A percentile compares a stretch with the other conserved stretches of the same genome.
Conservation (phyloP, 139 green algal species). For the Chlorella sp. region DNA sequence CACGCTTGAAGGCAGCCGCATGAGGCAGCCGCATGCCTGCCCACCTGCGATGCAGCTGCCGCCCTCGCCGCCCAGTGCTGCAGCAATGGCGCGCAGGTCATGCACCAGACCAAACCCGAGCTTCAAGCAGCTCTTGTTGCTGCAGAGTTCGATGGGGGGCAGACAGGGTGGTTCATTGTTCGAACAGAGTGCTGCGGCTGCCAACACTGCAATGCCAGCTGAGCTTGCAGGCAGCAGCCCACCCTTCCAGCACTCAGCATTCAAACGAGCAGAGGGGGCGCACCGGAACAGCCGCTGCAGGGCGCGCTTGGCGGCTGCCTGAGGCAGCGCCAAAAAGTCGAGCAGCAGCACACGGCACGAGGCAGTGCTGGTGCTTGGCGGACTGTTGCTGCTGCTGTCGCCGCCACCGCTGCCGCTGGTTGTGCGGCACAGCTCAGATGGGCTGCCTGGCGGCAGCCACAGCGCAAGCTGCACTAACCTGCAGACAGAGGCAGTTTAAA, state of each 20-base stretch:
- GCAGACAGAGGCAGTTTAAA: no score
- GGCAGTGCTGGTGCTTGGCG: not conserved
- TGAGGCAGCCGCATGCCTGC: not conserved
- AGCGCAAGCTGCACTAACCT: conserved; percentile 46
- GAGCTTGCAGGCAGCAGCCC: no score
- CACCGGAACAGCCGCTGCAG: conserved; percentile 40
- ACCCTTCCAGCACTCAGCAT: not conserved
- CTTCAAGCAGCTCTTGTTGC: conserved; percentile 38
- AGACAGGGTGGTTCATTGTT: no score
- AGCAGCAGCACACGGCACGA: conserved; percentile 21
- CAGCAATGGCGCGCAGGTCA: conserved; percentile 48
- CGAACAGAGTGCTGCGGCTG: no score
- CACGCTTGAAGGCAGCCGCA: not conserved
- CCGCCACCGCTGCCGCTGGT: not conserved
- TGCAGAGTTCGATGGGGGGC: not conserved
- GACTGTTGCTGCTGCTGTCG: not conserved
- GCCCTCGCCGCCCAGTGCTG: conserved; percentile 40
- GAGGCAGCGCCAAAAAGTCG: conserved; percentile 26
- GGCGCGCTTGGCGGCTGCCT: conserved; percentile 1
- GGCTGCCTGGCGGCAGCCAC: not conserved
- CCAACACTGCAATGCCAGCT: no score
- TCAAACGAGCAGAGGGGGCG: no score
- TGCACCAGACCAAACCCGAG: conserved; percentile 50
- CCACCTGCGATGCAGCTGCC: conserved; percentile 44
- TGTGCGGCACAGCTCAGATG: not conserved